Base-by-base conservation (phyloP, 768 basidiomycete genomes). In the Xanthoconium purpureum region DNA sequence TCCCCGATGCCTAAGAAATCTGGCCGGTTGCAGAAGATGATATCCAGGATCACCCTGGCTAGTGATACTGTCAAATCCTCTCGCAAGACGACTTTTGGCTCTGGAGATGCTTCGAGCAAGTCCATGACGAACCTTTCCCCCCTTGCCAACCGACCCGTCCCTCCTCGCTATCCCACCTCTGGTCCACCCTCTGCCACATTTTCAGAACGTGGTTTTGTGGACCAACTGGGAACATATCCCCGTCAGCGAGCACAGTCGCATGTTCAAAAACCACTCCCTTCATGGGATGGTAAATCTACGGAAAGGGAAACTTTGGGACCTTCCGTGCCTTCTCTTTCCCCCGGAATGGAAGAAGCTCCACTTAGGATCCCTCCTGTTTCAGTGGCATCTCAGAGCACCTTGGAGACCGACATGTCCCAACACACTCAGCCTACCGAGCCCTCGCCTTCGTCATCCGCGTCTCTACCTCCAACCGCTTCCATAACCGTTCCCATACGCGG, bases 1-100 rank as follows among this genome's bases (percentile, higher is more conserved):
- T 57, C 63, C 14, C 5, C 48, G 10, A 59, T 66, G 57, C 66
- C 59, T 55, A 74, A 71, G 63, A 84, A 84, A 70, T 78, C 78
- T 52, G 83, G 83, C 47, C 80, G 89, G 28, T 73, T 94, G 57
- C 87, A 88, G 70, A 82, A 85, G 59, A 91, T 94, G 85, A 88
- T 94, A 63, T 91, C 90, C 18, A 87, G 84, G 63, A 75, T 93
- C 29, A 85, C 82, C 37, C 74, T 83, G 59, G 78, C 80, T 18
- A 54, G 67, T 49, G 73, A 70, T 44, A 66, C 62, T 45, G 57
- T 56, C 17, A 69, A 63, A 43, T 56, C 63, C 35, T 70, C 70
- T 58, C 78, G 72, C 46, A 74, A 68, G 58, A 66, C 69, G 62
- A 71, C 65, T 24, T 45, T 64, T 43, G 61, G 59, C 20, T 56